These are phyloP conservation scores for Nicotiana benthamiana DNA, from an alignment of 257 asterid genomes.

Conservation along the genomic window DNA sequence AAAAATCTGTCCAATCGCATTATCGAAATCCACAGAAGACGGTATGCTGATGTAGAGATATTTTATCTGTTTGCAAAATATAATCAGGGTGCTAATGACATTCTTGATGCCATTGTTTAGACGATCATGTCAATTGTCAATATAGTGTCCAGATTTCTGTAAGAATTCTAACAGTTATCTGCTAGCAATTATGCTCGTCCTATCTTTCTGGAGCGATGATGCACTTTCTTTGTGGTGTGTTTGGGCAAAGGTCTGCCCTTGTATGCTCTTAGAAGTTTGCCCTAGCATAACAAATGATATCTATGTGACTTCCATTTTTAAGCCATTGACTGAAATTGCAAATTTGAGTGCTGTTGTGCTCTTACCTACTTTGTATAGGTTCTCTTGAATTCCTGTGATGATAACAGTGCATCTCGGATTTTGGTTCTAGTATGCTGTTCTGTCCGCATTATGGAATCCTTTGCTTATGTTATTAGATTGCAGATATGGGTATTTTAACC, in stretches of 20 bases:
- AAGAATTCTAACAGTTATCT: background rate
- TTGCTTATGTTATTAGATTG: background rate
- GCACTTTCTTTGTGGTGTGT: background rate
- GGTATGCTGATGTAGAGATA: constrained; percentile 31
- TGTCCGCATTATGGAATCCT: background rate
- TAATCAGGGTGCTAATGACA: background rate
- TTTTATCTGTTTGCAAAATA: background rate
- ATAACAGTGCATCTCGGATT: background rate
- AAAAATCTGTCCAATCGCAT: constrained; percentile 54
- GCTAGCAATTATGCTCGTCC: background rate
- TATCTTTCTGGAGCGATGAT: background rate
- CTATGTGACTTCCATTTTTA: background rate
- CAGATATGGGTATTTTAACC: background rate
- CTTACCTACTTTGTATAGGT: background rate
- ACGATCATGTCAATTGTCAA: background rate
- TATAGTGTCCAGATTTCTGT: background rate
- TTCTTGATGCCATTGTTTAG: background rate
- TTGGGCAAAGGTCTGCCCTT: background rate
- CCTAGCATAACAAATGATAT: background rate
- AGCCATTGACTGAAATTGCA: background rate
- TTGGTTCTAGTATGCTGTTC: background rate
- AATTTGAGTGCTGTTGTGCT: background rate
- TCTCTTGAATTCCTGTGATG: background rate
- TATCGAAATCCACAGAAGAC: constrained; percentile 56
- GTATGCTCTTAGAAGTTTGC: background rate